Base-by-base conservation (phyloP, 805 yeast genomes). In the Ogataea trehalophila region DNA sequence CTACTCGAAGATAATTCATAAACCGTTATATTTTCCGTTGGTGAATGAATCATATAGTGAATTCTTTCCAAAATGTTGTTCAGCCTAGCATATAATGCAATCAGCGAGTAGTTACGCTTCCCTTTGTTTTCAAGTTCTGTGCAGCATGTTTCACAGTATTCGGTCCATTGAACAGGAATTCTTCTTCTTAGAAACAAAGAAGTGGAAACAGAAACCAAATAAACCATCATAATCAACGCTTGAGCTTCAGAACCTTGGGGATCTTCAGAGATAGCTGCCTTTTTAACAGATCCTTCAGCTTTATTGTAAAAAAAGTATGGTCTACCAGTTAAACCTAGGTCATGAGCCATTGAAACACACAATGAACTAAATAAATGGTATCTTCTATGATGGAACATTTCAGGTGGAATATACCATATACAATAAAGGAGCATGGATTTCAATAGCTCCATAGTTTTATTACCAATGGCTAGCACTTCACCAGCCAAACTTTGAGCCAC, bases 391-490 rank as follows among this genome's bases (percentile, higher is more conserved):
- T 82, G 86, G 54, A 87, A 86, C 55, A 87, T 70, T 63, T 88
- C 96, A 0, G 96, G 87, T 4, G 87, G 78, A 54, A 85, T 87
- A 61, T 88, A 89, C 96, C 96, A 90, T 29, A 83, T 64, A 23
- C 85, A 76, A 44, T 85, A 69, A 6, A 87, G 58, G 17, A 85
- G 60, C 43, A 86, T 67, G 17, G 83, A 69, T 61, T 83, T 82
- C 37, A 89, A 68, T 35, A 87, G 65, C 61, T 87, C 91, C 16
- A 81, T 65, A 6, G 82, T 75, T 66, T 87, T 90, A 46, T 79
- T 74, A 17, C 96, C 96, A 23, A 77, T 71, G 8, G 84, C 73
- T 65, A 89, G 65, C 11, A 84, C 75, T 57, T 88, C 91, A 43
- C 76, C 67, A 11, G 80, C 62, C 15, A 81, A 58, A 26, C 79